Conservation (phyloP, 2,329 filamentous ascomycete genomes). For the Colletotrichum paranaense region DNA sequence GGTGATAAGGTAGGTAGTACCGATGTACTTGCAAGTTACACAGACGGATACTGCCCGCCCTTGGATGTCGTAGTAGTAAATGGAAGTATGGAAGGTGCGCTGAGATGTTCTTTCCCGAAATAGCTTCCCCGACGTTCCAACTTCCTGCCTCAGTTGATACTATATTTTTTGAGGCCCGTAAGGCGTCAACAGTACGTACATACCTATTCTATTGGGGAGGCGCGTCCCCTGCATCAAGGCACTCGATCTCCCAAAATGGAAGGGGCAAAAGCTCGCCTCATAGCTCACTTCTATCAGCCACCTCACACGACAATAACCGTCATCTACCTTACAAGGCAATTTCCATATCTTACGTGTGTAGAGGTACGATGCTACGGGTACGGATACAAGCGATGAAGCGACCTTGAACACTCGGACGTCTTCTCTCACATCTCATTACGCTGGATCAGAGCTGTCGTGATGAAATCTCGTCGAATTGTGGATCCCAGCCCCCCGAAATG, state of each 20-base stretch:
- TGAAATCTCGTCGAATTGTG: slow-evolving; percentile 9
- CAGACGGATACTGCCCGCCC: background rate
- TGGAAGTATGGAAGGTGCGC: background rate
- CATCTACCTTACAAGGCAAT: background rate
- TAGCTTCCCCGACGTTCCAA: background rate
- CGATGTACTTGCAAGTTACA: background rate
- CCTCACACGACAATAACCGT: background rate
- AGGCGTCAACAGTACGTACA: background rate
- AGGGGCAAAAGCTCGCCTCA: background rate
- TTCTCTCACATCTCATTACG: slow-evolving; percentile 2
- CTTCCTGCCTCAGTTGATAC: background rate
- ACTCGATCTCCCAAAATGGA: background rate
- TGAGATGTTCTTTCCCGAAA: background rate
- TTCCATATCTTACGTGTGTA: background rate
- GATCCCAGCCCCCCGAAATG: background rate
- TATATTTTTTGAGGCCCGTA: background rate
- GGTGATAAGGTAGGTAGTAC: background rate
- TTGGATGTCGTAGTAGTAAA: no score
- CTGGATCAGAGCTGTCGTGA: background rate
- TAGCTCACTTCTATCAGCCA: background rate
- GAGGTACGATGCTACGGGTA: background rate
- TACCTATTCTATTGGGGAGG: background rate
- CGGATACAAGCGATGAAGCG: background rate
- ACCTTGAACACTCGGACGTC: background rate
- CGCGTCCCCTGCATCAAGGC: background rate